phyloP scores from a whole-genome alignment of 1,284 basidiomycete species.

The Polyporus tsugae region DNA sequence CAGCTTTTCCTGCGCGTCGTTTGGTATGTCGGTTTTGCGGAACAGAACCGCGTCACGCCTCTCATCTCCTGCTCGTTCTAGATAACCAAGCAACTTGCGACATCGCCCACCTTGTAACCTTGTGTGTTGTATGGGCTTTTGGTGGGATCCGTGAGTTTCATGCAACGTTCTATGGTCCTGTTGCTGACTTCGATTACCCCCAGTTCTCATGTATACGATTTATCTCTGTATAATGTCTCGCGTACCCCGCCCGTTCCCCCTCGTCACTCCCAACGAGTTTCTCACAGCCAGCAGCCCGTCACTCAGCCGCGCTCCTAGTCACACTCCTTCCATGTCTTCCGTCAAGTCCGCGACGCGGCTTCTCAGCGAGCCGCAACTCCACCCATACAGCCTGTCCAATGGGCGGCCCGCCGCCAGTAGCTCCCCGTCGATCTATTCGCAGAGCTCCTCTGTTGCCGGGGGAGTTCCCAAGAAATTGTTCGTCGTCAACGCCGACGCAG shows the following conservation, averaged over 20 bases:
- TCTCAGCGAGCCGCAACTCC: slow-evolving; percentile 28
- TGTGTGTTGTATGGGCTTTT: slow-evolving; percentile 49
- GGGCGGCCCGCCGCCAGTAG: slow-evolving; percentile 24
- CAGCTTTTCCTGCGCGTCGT: slow-evolving; percentile 15
- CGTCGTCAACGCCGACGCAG: slow-evolving; percentile 24
- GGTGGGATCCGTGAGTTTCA: slow-evolving; percentile 44
- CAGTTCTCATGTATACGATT: slow-evolving; percentile 45
- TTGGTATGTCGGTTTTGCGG: slow-evolving; percentile 4
- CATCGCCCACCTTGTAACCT: slow-evolving; percentile 42
- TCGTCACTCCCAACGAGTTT: slow-evolving; percentile 35
- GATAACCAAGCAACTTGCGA: slow-evolving; percentile 46
- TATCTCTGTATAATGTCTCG: slow-evolving; percentile 42
- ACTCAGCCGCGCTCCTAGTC: slow-evolving; percentile 18
- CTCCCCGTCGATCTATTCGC: slow-evolving; percentile 19
- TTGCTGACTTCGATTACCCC: not conserved
- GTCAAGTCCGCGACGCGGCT: slow-evolving; percentile 33
- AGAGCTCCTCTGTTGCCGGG: not conserved
- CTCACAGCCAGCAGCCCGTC: slow-evolving; percentile 21
- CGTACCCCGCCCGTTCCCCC: slow-evolving; percentile 38
- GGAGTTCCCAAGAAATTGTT: slow-evolving; percentile 31
- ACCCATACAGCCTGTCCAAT: slow-evolving; percentile 16
- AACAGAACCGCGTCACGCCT: not conserved
- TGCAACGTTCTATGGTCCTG: too few relatives aligned
- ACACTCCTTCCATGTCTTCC: slow-evolving; percentile 30
- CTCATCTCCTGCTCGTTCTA: slow-evolving; percentile 25